These are phyloP conservation scores for Limonium bicolor DNA, from an alignment of 148 eudicot genomes.

Conservation along the genomic window DNA sequence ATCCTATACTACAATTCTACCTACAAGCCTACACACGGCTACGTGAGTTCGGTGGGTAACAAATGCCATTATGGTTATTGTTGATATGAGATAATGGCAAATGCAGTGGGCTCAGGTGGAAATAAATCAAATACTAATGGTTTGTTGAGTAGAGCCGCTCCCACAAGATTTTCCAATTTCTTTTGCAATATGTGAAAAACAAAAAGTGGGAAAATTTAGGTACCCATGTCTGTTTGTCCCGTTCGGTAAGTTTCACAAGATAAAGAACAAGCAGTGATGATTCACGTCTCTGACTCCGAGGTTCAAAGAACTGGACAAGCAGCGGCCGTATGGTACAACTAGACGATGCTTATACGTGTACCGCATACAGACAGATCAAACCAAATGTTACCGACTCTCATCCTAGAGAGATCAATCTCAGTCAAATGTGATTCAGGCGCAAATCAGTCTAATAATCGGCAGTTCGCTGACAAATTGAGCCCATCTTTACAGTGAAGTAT, in stretches of 20 bases:
- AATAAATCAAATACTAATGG: background rate
- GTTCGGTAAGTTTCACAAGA: too few species aligned
- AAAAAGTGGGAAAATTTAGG: conserved; percentile 3
- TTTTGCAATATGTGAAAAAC: background rate
- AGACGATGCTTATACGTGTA: too few species aligned
- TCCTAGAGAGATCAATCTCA: too few species aligned
- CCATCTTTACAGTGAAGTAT: background rate
- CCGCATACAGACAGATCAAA: too few species aligned
- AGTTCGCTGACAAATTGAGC: too few species aligned
- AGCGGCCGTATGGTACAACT: too few species aligned
- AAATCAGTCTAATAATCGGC: too few species aligned
- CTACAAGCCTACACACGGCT: background rate
- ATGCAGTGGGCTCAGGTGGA: background rate
- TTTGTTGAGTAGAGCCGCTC: background rate
- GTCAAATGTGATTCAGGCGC: too few species aligned
- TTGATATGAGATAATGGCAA: conserved; percentile 1
- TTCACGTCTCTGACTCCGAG: too few species aligned
- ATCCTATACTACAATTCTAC: background rate
- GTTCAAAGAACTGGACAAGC: too few species aligned
- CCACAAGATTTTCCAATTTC: background rate
- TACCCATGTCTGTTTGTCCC: background rate
- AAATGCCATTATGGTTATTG: conserved; percentile 2
- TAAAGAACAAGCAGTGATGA: too few species aligned
- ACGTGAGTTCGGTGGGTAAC: background rate
- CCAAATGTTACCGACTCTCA: too few species aligned